Percentiles rank a stretch among this genome's conserved stretches.
These are phyloP conservation scores for Apiospora marii DNA, from an alignment of 2,329 filamentous ascomycete genomes.

Conservation along the genomic window DNA sequence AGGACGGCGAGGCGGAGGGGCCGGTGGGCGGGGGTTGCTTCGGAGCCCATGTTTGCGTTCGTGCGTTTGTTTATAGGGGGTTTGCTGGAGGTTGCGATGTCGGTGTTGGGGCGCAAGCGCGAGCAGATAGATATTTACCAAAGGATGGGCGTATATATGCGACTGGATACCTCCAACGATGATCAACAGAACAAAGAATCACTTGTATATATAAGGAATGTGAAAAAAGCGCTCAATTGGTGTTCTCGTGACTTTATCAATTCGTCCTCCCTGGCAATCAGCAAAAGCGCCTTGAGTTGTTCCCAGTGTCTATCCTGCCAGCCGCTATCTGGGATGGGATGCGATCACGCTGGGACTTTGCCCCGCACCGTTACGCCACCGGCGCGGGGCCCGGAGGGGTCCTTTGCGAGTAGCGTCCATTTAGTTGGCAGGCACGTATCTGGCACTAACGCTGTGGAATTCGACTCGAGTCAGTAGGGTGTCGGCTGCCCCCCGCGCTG, in stretches of 20 bases:
- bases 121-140: no score
- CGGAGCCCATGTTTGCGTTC: conserved; percentile 16
- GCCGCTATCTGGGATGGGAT: conserved; percentile 7
- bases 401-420: not conserved
- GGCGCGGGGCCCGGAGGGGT: not conserved
- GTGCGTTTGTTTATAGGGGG: not conserved
- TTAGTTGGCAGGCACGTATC: not conserved
- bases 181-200: not conserved
- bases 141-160: not conserved
- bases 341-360: conserved; percentile 9
- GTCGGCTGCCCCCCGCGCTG: not conserved
- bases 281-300: not conserved
- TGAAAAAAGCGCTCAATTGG: not conserved
- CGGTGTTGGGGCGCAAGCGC: not conserved
- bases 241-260: not conserved
- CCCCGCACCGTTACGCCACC: conserved; percentile 14
- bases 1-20: conserved; percentile 84
- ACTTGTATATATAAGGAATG: not conserved
- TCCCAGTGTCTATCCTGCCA: no score
- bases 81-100: not conserved
- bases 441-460: not conserved
- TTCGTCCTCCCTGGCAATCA: not conserved
- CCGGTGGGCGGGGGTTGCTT: not conserved
- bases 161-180: not conserved
- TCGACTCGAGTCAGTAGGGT: not conserved